Percentiles rank a stretch among this genome's conserved stretches.
Conservation (phyloP, 202 grass and related monocot genomes). For the Saccharum hybrid region DNA sequence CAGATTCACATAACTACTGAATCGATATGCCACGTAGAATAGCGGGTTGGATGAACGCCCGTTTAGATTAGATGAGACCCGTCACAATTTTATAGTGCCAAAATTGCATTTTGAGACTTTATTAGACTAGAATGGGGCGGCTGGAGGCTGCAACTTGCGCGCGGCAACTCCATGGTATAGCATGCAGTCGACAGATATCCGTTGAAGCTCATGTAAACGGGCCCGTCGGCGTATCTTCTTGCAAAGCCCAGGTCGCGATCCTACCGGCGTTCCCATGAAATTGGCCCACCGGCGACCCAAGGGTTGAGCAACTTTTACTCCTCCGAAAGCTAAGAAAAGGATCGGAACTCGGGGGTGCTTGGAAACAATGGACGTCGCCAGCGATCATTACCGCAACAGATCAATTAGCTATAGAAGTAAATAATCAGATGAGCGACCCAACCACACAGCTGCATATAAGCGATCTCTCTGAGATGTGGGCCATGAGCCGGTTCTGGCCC, state of each 20-base stretch:
- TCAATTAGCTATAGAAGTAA: neutral
- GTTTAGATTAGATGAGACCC: no score
- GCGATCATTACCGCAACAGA: conserved; percentile 38
- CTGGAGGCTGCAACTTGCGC: no score
- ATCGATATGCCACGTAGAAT: no score
- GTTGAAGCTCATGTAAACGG: conserved; percentile 29
- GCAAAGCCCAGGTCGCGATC: conserved; percentile 3
- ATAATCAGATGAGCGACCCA: neutral
- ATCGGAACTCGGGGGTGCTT: conserved; percentile 13
- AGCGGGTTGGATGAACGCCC: no score
- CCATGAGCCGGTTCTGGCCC: neutral
- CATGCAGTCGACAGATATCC: neutral
- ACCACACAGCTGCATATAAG: no score
- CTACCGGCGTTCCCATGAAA: conserved; percentile 35
- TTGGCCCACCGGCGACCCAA: conserved; percentile 7
- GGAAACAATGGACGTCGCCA: neutral
- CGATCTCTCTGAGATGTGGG: neutral
- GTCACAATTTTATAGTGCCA: no score
- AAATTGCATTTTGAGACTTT: no score
- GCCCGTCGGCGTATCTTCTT: neutral
- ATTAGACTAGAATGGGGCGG: no score
- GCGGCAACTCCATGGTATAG: no score
- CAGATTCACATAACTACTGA: no score
- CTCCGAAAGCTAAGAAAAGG: conserved; percentile 59
- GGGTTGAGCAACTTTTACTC: conserved; percentile 47